phyloP scores from a whole-genome alignment of 352 stramenopile species.

The Phytophthora meadii region DNA sequence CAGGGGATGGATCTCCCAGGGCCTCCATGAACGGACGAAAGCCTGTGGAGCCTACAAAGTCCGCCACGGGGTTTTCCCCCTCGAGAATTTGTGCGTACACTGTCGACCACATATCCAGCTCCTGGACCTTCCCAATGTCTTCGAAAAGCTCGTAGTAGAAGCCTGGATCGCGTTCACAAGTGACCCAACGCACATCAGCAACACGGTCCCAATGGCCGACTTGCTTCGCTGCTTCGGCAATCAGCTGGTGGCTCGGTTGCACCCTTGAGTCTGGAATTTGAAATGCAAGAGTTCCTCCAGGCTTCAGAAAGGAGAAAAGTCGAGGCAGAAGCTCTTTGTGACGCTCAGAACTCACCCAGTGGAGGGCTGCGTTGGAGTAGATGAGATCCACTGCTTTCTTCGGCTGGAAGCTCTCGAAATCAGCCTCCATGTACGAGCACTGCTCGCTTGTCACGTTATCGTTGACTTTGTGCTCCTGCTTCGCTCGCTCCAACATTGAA shows the following conservation, averaged over 20 bases:
- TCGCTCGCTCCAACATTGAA: constrained; percentile 62
- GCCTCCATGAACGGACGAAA: constrained; percentile 69
- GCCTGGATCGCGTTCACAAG: constrained; percentile 59
- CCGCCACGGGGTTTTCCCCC: constrained; percentile 69
- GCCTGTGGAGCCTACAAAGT: constrained; percentile 69
- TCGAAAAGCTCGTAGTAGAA: constrained; percentile 83
- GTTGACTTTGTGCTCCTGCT: constrained; percentile 45
- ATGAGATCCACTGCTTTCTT: constrained; percentile 61
- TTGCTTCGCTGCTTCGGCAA: constrained; percentile 53
- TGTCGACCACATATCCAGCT: constrained; percentile 71
- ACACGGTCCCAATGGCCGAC: constrained; percentile 49
- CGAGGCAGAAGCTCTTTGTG: constrained; percentile 52
- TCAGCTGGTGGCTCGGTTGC: constrained; percentile 57
- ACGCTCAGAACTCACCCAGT: constrained; percentile 62
- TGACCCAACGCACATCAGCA: constrained; percentile 68
- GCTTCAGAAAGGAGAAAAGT: constrained; percentile 64
- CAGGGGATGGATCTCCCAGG: constrained; percentile 37
- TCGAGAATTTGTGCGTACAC: constrained; percentile 69
- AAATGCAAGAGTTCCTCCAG: constrained; percentile 64
- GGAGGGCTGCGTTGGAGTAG: constrained; percentile 73
- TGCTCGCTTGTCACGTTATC: constrained; percentile 14
- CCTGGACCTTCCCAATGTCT: constrained; percentile 8
- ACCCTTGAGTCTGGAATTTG: constrained; percentile 70
- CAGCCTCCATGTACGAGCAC: constrained; percentile 51
- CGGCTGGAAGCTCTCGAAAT: constrained; percentile 64